phyloP scores from a whole-genome alignment of 2,329 filamentous ascomycete species.

The Verruconis gallopava region DNA sequence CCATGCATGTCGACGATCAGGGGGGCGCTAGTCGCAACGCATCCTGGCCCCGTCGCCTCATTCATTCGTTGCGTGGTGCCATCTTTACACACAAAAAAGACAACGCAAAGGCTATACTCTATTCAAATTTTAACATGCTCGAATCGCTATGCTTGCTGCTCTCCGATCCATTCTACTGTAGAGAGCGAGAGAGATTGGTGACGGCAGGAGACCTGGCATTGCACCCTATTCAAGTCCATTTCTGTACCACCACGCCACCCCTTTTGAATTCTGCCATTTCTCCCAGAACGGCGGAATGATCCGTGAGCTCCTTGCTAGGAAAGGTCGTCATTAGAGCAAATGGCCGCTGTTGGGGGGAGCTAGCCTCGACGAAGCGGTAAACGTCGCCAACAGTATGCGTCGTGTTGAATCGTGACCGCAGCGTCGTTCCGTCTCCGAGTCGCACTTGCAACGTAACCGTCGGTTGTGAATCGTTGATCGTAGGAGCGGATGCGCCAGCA shows the following conservation, averaged over 20 bases:
- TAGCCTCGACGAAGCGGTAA: conserved; percentile 59
- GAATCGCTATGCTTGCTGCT: too few species aligned
- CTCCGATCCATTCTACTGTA: too few species aligned
- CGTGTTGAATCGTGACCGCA: conserved; percentile 72
- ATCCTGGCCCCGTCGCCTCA: too few species aligned
- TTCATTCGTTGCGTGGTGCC: too few species aligned
- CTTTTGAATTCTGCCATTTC: conserved; percentile 38
- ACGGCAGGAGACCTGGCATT: too few species aligned
- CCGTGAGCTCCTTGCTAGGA: conserved; percentile 65
- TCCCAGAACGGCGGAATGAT: conserved; percentile 40
- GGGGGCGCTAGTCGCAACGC: too few species aligned
- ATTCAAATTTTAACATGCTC: too few species aligned
- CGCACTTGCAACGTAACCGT: conserved; percentile 62
- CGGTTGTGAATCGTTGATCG: conserved; percentile 40
- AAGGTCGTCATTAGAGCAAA: conserved; percentile 76
- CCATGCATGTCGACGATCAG: too few species aligned
- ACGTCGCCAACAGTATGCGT: conserved; percentile 66
- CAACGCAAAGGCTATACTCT: too few species aligned
- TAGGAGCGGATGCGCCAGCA: conserved; percentile 19
- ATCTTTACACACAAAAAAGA: too few species aligned
- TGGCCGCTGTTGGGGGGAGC: conserved; percentile 44
- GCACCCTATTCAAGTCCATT: conserved; percentile 35
- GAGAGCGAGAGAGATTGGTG: too few species aligned
- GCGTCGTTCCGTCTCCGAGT: conserved; percentile 61
- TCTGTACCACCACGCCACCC: conserved; percentile 43